Evolutionary conservation across 768 basidiomycete species (phyloP).

Genomic region (Mycena olivaceomarginata): DNA sequence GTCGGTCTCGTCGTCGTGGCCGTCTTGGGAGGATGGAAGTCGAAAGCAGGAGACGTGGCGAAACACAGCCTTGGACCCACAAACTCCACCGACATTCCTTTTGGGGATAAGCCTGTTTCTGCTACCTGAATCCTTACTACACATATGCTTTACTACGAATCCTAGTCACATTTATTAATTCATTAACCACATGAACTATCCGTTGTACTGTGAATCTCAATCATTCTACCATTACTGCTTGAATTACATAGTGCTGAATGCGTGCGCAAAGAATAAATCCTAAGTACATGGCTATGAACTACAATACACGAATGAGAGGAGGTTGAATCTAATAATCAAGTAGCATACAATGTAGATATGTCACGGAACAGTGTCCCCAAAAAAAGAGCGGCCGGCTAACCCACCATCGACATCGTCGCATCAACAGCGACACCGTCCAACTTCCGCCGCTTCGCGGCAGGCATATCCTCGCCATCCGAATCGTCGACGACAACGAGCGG

Average conservation of each 20-base stretch:
- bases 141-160: too few relatives aligned
- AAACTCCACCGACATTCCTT: too few relatives aligned
- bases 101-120: too few relatives aligned
- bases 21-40: too few relatives aligned
- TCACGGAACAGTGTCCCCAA: not conserved
- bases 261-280: not conserved
- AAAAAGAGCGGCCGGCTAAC: constrained; percentile 7
- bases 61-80: too few relatives aligned
- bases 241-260: not conserved
- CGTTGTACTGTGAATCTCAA: too few relatives aligned
- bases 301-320: constrained; percentile 24
- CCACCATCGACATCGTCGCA: not conserved
- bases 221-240: not conserved
- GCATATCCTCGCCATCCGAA: constrained; percentile 70
- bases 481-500: constrained; percentile 81
- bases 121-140: too few relatives aligned
- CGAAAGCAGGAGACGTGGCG: too few relatives aligned
- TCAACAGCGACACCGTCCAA: constrained; percentile 53
- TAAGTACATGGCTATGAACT: not conserved
- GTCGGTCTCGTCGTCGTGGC: too few relatives aligned
- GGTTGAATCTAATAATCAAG: constrained; percentile 1
- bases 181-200: too few relatives aligned
- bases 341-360: constrained; percentile 5
- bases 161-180: too few relatives aligned
- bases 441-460: constrained; percentile 76